Conservation (phyloP, 2,329 filamentous ascomycete genomes). For the Nothopassalora personata region DNA sequence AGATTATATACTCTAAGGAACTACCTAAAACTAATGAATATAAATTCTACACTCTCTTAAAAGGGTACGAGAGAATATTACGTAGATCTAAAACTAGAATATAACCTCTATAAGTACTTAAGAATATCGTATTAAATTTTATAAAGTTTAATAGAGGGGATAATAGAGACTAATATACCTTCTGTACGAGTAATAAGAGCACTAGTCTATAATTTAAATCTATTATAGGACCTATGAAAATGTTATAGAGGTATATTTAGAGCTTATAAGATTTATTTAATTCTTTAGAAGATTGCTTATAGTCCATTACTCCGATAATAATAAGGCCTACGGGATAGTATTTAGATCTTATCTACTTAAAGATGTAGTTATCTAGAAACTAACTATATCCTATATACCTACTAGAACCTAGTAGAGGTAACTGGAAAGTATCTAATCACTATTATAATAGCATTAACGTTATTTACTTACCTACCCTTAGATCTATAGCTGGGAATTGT, state of each 20-base stretch:
- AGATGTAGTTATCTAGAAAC: background rate
- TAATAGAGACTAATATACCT: background rate
- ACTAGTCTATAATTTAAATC: background rate
- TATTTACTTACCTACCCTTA: no score
- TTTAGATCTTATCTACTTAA: background rate
- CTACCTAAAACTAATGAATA: background rate
- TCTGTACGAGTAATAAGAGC: background rate
- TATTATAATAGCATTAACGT: no score
- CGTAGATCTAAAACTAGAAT: background rate
- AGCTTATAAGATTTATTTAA: no score
- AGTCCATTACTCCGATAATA: no score
- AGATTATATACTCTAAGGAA: background rate
- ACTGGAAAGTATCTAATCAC: background rate
- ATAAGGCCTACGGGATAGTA: no score
- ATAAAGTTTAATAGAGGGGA: background rate
- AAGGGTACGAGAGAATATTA: background rate
- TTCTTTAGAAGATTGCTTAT: no score
- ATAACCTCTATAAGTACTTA: background rate
- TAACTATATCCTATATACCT: background rate
- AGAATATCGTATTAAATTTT: background rate
- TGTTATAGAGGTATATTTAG: background rate
- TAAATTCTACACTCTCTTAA: background rate
- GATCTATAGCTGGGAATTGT: no score
- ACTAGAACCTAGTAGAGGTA: background rate
- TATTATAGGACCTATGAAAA: background rate